Percentiles rank a stretch among this genome's conserved stretches.
phyloP scores from a whole-genome alignment of 352 stramenopile species.

The Phytophthora nicotianae region DNA sequence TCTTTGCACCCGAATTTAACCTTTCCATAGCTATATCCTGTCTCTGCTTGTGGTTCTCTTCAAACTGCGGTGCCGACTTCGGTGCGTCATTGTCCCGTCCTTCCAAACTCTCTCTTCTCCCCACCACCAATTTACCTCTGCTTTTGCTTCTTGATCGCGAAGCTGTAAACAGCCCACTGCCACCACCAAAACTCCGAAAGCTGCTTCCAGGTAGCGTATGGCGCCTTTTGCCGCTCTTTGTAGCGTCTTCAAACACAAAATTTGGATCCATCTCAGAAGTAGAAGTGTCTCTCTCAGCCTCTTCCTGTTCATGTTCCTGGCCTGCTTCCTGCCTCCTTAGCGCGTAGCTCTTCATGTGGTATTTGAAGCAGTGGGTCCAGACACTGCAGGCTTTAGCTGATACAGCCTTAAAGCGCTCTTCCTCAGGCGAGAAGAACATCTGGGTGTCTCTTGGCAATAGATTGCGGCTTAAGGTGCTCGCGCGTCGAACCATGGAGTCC shows the following conservation, averaged over 20 bases:
- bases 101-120: constrained; percentile 15
- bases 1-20: constrained; percentile 1
- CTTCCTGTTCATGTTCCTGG: neutral
- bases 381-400: constrained; percentile 49
- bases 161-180: constrained; percentile 17
- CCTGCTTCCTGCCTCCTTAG: constrained; percentile 19
- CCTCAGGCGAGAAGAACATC: constrained; percentile 45
- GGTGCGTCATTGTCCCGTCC: constrained; percentile 7
- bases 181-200: constrained; percentile 6
- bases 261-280: constrained; percentile 34
- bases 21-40: constrained; percentile 1
- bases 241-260: constrained; percentile 50
- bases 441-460: constrained; percentile 43
- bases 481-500: constrained; percentile 41
- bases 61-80: neutral
- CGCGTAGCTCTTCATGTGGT: constrained; percentile 61
- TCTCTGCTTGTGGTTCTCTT: constrained; percentile 8
- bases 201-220: constrained; percentile 31
- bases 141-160: constrained; percentile 16
- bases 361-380: constrained; percentile 70
- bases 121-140: constrained; percentile 13
- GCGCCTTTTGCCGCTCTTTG: constrained; percentile 19
- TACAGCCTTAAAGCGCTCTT: constrained; percentile 54
- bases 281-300: neutral
- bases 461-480: constrained; percentile 11